These are phyloP conservation scores for Lentinus tigrinus DNA, from an alignment of 768 basidiomycete genomes.

Conservation along the genomic window DNA sequence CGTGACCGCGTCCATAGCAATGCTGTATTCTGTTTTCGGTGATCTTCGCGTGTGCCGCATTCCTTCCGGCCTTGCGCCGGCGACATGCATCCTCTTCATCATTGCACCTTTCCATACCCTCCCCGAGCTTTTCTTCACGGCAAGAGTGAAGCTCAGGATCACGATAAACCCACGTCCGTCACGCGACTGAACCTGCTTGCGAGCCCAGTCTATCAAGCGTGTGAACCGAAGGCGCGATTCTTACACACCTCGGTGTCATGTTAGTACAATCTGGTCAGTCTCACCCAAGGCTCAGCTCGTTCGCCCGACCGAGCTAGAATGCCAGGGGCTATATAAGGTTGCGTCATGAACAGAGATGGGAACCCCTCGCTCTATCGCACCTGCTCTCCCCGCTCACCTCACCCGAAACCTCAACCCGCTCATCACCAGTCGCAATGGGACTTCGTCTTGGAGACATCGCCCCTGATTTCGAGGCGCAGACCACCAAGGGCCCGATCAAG, in stretches of 20 bases:
- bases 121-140: background rate
- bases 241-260: constrained; percentile 17
- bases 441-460: constrained; percentile 86
- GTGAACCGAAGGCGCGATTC: constrained; percentile 65
- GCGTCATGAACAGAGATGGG: background rate
- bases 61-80: background rate
- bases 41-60: constrained; percentile 13
- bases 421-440: constrained; percentile 23
- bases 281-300: background rate
- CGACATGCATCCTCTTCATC: background rate
- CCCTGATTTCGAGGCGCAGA: constrained; percentile 90
- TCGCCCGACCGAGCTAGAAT: background rate
- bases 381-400: background rate
- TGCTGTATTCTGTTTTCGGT: background rate
- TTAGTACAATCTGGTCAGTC: constrained; percentile 1
- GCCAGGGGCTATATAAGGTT: constrained; percentile 21
- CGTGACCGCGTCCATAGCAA: constrained; percentile 7
- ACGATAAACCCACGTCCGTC: background rate
- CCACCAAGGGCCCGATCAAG: constrained; percentile 82
- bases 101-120: background rate
- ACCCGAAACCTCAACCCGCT: background rate
- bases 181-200: background rate
- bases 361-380: constrained; percentile 6
- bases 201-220: constrained; percentile 35
- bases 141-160: background rate